phyloP scores from a whole-genome alignment of 2,329 filamentous ascomycete genomes.

The Colletotrichum cordylinicola region DNA sequence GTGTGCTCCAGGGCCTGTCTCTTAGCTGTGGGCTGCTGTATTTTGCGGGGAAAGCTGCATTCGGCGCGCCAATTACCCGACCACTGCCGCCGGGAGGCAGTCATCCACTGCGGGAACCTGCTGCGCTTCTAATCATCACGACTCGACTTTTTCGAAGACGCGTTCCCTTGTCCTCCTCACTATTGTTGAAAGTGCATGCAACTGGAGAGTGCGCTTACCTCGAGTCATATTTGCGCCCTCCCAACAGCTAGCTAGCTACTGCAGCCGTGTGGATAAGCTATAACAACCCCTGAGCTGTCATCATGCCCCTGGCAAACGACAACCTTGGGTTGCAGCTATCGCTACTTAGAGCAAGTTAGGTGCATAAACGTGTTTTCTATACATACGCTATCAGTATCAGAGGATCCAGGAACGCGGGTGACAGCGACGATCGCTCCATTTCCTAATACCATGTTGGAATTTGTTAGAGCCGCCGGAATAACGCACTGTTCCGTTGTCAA shows the following conservation, averaged over 20 bases:
- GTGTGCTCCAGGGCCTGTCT: neutral
- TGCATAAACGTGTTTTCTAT: neutral
- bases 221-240: neutral
- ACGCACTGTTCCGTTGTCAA: neutral
- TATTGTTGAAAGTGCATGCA: neutral
- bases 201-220: neutral
- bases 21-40: slow-evolving; percentile 10
- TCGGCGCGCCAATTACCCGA: slow-evolving; percentile 19
- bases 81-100: neutral
- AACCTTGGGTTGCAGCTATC: neutral
- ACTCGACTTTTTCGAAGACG: neutral
- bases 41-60: slow-evolving; percentile 24
- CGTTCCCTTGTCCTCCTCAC: neutral
- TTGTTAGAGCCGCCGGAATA: neutral
- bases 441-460: neutral
- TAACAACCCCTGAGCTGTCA: neutral
- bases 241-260: neutral
- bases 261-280: neutral
- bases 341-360: neutral
- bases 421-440: neutral
- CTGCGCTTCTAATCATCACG: neutral
- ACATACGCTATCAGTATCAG: neutral
- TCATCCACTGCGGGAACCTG: neutral
- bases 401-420: neutral
- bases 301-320: neutral